Evolutionary conservation across 1,284 basidiomycete species (phyloP).

Genomic region (Malassezia globosa): DNA sequence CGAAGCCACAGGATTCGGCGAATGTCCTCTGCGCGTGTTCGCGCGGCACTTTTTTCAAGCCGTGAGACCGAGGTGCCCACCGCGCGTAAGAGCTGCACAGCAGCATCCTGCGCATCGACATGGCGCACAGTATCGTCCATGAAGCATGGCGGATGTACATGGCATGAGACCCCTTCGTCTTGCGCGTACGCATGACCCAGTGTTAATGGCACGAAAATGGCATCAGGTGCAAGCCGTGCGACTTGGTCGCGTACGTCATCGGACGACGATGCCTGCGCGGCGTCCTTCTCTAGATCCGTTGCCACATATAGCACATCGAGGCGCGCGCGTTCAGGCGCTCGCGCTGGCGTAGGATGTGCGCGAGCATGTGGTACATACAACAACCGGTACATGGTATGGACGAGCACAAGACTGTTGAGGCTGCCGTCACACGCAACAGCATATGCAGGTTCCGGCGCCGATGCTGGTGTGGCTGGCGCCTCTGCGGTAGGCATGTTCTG

Average conservation of each 20-base stretch:
- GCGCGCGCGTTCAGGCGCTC: constrained; percentile 24
- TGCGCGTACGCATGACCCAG: background rate
- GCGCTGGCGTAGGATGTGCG: constrained; percentile 1
- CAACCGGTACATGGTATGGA: constrained; percentile 13
- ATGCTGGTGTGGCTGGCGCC: background rate
- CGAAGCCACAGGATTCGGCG: constrained; percentile 22
- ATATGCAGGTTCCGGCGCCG: constrained; percentile 4
- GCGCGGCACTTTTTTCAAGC: constrained; percentile 24
- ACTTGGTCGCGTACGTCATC: background rate
- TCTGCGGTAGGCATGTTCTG: background rate
- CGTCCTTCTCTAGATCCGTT: constrained; percentile 18
- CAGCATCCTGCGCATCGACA: background rate
- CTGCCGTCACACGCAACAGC: constrained; percentile 19
- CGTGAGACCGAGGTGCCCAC: constrained; percentile 19
- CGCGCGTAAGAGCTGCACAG: background rate
- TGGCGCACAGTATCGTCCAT: background rate
- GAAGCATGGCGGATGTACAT: background rate
- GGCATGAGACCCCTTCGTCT: background rate
- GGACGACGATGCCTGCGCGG: background rate
- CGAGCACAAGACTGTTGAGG: constrained; percentile 11
- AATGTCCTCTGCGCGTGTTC: constrained; percentile 35
- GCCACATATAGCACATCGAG: constrained; percentile 36
- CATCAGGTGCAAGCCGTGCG: constrained; percentile 11
- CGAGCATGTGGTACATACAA: constrained; percentile 3
- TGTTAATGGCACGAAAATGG: constrained; percentile 1